Conservation (phyloP, 768 basidiomycete species). For the Panus rudis region DNA sequence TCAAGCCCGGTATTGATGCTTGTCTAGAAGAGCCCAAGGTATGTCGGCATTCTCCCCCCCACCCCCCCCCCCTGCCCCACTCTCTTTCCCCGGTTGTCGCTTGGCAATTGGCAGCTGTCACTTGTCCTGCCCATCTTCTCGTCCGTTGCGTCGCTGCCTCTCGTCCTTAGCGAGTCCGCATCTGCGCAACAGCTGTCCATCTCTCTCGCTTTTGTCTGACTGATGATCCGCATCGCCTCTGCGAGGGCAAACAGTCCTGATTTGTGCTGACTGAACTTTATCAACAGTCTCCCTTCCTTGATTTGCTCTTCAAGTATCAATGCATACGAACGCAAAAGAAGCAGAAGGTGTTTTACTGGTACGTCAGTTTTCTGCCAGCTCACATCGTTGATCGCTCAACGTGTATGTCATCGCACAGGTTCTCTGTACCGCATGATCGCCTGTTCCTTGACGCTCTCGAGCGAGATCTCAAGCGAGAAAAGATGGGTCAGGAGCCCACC, state of each 20-base stretch:
- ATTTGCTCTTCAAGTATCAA: constrained; percentile 91
- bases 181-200: no score
- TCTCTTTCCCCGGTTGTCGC: constrained; percentile 1
- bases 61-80: not conserved
- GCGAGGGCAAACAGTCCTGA: not conserved
- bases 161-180: not conserved
- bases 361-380: constrained; percentile 22
- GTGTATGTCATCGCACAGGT: constrained; percentile 43
- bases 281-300: constrained; percentile 82
- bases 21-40: constrained; percentile 96
- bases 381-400: not conserved
- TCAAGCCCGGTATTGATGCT: constrained; percentile 91
- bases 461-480: constrained; percentile 92
- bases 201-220: no score
- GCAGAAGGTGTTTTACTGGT: constrained; percentile 99
- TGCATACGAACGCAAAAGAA: constrained; percentile 98
- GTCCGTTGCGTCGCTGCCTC: not conserved
- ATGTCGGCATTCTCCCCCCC: constrained; percentile 17
- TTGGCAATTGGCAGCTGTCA: not conserved
- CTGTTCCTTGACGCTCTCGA: constrained; percentile 96
- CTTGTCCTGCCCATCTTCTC: not conserved
- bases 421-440: constrained; percentile 94
- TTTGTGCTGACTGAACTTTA: constrained; percentile 1
- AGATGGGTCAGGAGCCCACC: constrained; percentile 82
- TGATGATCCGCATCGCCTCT: not conserved